Evolutionary conservation across 2,329 filamentous ascomycete species (phyloP).

Genomic region (Curvularia eragrostidis): DNA sequence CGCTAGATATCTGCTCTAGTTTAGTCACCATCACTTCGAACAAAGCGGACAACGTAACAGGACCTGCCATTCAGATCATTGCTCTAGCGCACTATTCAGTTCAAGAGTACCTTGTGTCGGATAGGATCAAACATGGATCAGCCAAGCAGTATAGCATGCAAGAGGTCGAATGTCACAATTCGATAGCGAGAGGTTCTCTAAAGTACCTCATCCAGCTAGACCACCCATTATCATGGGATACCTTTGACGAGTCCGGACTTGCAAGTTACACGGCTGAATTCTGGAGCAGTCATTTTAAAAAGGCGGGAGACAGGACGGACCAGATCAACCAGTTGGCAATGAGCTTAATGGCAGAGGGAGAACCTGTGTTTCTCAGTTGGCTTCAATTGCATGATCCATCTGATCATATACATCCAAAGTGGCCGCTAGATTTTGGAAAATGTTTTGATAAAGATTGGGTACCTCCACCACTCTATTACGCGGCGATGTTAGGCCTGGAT

Average conservation of each 20-base stretch:
- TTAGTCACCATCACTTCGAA: slow-evolving; percentile 34
- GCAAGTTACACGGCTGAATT: slow-evolving; percentile 39
- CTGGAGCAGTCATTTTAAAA: slow-evolving; percentile 35
- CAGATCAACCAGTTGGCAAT: slow-evolving; percentile 15
- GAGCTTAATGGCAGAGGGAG: slow-evolving; percentile 18
- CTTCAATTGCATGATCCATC: slow-evolving; percentile 16
- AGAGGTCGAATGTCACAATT: slow-evolving; percentile 25
- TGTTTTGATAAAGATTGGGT: too few relatives aligned
- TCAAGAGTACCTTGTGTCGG: slow-evolving; percentile 45
- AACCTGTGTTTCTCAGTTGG: slow-evolving; percentile 30
- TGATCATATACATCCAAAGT: too few relatives aligned
- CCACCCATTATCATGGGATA: slow-evolving; percentile 2
- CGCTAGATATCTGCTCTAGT: slow-evolving; percentile 41
- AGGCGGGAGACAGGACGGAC: slow-evolving; percentile 20
- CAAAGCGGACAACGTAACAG: not conserved
- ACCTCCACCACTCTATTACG: too few relatives aligned
- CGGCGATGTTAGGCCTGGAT: not conserved
- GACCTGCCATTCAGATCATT: slow-evolving; percentile 13
- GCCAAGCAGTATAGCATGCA: slow-evolving; percentile 36
- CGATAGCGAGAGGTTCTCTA: slow-evolving; percentile 33
- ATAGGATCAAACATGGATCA: slow-evolving; percentile 30
- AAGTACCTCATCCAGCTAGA: slow-evolving; percentile 37
- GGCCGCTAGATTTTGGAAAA: too few relatives aligned
- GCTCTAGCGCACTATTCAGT: slow-evolving; percentile 48
- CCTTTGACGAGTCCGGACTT: slow-evolving; percentile 16